Base-by-base conservation (phyloP, 805 yeast genomes). In the Torulaspora delbrueckii region DNA sequence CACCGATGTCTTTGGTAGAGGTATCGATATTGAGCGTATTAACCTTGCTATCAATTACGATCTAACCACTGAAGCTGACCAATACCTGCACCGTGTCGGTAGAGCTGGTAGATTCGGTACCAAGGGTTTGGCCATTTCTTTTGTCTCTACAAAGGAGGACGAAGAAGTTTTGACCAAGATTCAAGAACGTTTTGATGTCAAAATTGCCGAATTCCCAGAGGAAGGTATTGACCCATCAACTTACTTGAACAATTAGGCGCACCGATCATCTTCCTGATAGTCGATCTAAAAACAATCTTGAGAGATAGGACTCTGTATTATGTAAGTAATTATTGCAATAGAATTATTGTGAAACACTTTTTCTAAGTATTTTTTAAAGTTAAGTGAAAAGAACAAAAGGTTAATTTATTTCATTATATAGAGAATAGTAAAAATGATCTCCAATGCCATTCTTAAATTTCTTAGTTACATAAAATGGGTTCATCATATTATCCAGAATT, bases 31-130 rank as follows among this genome's bases (percentile, higher is more conserved):
- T 58, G 99, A 91, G 78, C 88, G 99, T 75, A 91, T 91, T 73
- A 91, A 91, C 74, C 74, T 91, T 69, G 99, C 99, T 52, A 89
- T 91, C 76, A 93, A 91, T 77, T 91, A 91, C 72, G 99, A 91
- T 72, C 75, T 91, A 76, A 96, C 99, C 59, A 76, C 71, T 55
- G 97, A 90, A 74, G 96, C 98, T 54, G 98, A 91, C 71, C 97
- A 93, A 72, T 91, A 93, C 73, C 80, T 91, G 68, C 99, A 91
- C 77, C 88, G 99, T 76, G 99, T 91, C 53, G 99, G 99, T 66
- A 89, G 99, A 81, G 99, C 99, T 58, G 99, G 99, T 74, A 90
- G 99, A 79, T 91, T 91, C 63, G 99, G 99, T 76, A 91, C 99
- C 67, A 91, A 91, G 76, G 99, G 99, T 75, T 81, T 93, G 61